phyloP scores from a whole-genome alignment of 1,284 basidiomycete genomes.

The Trichosporon sp. region DNA sequence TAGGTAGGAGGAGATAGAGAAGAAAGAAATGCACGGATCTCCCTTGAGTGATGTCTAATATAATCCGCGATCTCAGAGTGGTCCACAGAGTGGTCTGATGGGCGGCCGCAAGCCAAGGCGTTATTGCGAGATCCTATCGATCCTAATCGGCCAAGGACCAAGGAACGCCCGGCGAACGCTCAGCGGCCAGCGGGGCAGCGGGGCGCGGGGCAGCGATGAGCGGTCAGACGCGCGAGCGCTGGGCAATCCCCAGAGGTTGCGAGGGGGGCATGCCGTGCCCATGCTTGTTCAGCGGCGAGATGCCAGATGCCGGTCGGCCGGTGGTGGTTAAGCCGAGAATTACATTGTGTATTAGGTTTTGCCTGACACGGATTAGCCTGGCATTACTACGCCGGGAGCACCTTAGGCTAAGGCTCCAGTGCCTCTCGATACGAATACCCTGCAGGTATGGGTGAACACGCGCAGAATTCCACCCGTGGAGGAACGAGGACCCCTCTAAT shows the following conservation, averaged over 20 bases:
- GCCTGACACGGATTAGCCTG: slow-evolving; percentile 9
- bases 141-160: slow-evolving; percentile 16
- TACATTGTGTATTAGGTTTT: background rate
- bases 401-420: background rate
- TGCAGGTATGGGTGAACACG: background rate
- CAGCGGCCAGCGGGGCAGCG: slow-evolving; percentile 1
- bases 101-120: background rate
- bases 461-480: slow-evolving; percentile 8
- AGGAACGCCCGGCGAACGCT: slow-evolving; percentile 10
- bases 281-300: no score
- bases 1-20: slow-evolving; percentile 14
- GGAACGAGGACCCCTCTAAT: slow-evolving; percentile 7
- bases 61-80: slow-evolving; percentile 4
- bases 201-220: background rate
- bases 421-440: background rate
- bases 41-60: slow-evolving; percentile 1
- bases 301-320: no score
- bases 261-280: background rate
- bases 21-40: slow-evolving; percentile 17
- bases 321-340: background rate
- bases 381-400: background rate
- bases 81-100: background rate
- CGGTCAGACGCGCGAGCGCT: slow-evolving; percentile 1
- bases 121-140: background rate
- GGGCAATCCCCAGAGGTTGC: background rate